These are phyloP conservation scores for Mentha longifolia DNA, from an alignment of 257 asterid genomes.

Conservation along the genomic window DNA sequence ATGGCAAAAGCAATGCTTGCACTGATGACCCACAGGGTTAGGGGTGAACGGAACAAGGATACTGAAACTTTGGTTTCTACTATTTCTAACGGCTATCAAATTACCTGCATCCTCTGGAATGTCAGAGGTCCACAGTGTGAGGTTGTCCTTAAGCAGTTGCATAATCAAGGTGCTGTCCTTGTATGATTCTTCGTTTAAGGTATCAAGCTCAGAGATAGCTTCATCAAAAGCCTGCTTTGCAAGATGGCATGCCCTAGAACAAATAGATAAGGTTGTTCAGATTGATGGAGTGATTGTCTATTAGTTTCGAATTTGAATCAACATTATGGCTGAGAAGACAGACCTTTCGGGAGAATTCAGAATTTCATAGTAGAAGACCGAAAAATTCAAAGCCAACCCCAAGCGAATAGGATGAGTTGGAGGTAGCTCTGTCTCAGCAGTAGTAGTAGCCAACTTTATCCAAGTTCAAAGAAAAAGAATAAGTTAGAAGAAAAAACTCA, in stretches of 20 bases:
- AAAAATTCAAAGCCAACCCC: slow-evolving; percentile 92
- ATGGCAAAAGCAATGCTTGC: neutral
- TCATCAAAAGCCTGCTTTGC: slow-evolving; percentile 98
- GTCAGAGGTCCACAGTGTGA: slow-evolving; percentile 92
- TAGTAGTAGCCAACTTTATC: slow-evolving; percentile 69
- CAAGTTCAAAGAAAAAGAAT: slow-evolving; percentile 32
- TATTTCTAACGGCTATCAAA: slow-evolving; percentile 6
- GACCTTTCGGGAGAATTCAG: slow-evolving; percentile 89
- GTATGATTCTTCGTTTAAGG: slow-evolving; percentile 87
- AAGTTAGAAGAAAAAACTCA: slow-evolving; percentile 24
- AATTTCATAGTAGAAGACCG: slow-evolving; percentile 92
- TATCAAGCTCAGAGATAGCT: slow-evolving; percentile 88
- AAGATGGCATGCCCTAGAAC: slow-evolving; percentile 86
- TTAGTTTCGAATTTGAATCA: neutral
- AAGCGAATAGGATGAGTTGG: slow-evolving; percentile 93
- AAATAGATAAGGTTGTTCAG: slow-evolving; percentile 13
- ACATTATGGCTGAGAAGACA: slow-evolving; percentile 32
- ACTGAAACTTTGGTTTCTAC: neutral
- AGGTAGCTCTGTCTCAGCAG: slow-evolving; percentile 80
- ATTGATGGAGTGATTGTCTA: slow-evolving; percentile 11
- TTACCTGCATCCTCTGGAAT: slow-evolving; percentile 84
- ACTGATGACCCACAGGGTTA: neutral
- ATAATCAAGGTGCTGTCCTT: slow-evolving; percentile 90
- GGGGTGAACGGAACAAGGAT: neutral
- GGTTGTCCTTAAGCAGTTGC: slow-evolving; percentile 94